These are phyloP conservation scores for Bifiguratus adelaidae DNA, from an alignment of 192 early-diverging fungal species.

Conservation along the genomic window DNA sequence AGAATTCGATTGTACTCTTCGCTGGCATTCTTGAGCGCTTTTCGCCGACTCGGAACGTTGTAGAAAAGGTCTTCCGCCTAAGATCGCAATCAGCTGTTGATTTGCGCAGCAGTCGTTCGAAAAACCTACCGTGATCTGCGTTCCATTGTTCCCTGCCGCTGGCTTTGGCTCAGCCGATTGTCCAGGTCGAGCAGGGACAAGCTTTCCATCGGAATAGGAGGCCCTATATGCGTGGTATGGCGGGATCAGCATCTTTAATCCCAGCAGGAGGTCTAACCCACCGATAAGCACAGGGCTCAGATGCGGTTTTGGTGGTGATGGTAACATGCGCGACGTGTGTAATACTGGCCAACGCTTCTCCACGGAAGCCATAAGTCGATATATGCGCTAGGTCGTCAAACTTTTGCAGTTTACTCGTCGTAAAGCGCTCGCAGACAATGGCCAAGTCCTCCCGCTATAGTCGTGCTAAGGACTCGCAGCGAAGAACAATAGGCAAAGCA, in stretches of 20 bases:
- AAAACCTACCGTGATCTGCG: slow-evolving; percentile 67
- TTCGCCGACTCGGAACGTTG: slow-evolving; percentile 78
- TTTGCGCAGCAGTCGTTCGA: background rate
- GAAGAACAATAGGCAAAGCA: background rate
- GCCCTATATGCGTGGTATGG: slow-evolving; percentile 33
- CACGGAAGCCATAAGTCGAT: slow-evolving; percentile 91
- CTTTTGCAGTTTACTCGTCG: slow-evolving; percentile 80
- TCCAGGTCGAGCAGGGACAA: slow-evolving; percentile 68
- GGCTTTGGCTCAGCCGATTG: slow-evolving; percentile 73
- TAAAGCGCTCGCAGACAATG: slow-evolving; percentile 91
- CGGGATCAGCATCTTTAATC: background rate
- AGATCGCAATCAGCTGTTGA: background rate
- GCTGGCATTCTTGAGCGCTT: slow-evolving; percentile 70
- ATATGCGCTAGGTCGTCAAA: slow-evolving; percentile 84
- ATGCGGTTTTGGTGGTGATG: slow-evolving; percentile 68
- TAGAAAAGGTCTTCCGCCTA: slow-evolving; percentile 93
- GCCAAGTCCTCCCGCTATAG: slow-evolving; percentile 70
- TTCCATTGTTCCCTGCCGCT: slow-evolving; percentile 93
- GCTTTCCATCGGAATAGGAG: slow-evolving; percentile 76
- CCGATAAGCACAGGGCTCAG: slow-evolving; percentile 65
- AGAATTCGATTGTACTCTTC: slow-evolving; percentile 90
- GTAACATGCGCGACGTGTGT: slow-evolving; percentile 90
- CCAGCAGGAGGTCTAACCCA: slow-evolving; percentile 6
- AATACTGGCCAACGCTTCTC: slow-evolving; percentile 95
- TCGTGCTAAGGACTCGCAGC: background rate